Base-by-base conservation (phyloP, 2,329 filamentous ascomycete genomes). In the Clonostachys solani region DNA sequence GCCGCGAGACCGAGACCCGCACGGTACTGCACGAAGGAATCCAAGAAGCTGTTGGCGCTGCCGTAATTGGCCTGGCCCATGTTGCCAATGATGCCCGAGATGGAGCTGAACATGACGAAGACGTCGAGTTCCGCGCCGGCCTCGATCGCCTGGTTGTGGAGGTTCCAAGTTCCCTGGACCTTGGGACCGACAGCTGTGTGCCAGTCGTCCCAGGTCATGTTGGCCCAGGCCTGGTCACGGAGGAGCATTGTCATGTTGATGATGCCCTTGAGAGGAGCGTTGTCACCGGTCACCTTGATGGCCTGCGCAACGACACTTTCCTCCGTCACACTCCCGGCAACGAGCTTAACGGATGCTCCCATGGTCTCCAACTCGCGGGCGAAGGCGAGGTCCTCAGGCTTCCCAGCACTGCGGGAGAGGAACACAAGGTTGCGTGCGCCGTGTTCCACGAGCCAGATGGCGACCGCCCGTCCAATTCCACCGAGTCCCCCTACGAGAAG, bases 1-100 rank as follows among this genome's bases (percentile, higher is more conserved):
- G 43, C 43, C 6, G 33, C 43, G n/a, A 44, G 43, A 29, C 43
- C 43, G 19, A 16, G 29, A n/a, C 13, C 34, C 15, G 41, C 16
- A 29, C 23, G 41, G 23, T 43, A 50, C 16, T 47, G 49, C 2
- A 55, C 55, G 5, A 62, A 50, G 5, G 55, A 50, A 38, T 63
- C 61, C 7, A 66, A 61, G 53, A 60, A 70, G 1, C 59, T 53
- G 33, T 59, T 58, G 8, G 57, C 65, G 0, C 63, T 63, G 0
- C 65, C 51, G 50, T 76, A 76, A 50, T 71, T 72, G 37, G 62
- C 58, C 43, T 74, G 71, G 1, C 56, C 59, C 6, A 57, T 48
- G 12, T 59, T 58, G 1, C 68, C 70, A 5, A 65, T 43, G 8
- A 68, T 52, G 15, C 60, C 63, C 1, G 57, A 54, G 19, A 66